phyloP scores from a whole-genome alignment of 2,329 filamentous ascomycete species.

The Aspergillus proliferans region DNA sequence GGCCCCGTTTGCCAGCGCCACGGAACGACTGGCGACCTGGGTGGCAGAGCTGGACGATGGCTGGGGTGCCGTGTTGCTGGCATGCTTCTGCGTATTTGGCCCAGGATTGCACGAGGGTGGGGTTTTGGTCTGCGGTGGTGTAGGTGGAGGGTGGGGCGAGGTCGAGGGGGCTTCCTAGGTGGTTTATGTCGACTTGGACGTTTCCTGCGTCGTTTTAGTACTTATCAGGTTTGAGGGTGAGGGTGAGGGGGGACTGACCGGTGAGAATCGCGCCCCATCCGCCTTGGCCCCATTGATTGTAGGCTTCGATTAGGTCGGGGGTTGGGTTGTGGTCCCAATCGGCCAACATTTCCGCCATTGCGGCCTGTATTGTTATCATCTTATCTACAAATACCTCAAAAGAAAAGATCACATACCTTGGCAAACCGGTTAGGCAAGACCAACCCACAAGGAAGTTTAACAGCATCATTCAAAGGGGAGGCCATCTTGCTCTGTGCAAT shows the following conservation, averaged over 20 bases:
- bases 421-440: constrained; percentile 51
- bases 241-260: constrained; percentile 21
- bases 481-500: constrained; percentile 9
- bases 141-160: constrained; percentile 23
- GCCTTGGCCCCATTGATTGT: constrained; percentile 46
- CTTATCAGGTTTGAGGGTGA: background rate
- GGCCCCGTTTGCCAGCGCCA: constrained; percentile 32
- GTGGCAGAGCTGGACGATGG: constrained; percentile 42
- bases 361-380: constrained; percentile 35
- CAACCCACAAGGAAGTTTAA: constrained; percentile 52
- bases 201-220: constrained; percentile 19
- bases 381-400: constrained; percentile 1
- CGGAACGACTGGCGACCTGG: constrained; percentile 41
- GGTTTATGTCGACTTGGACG: constrained; percentile 41
- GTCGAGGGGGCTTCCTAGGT: constrained; percentile 30
- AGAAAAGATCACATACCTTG: constrained; percentile 24
- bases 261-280: constrained; percentile 40
- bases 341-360: constrained; percentile 39
- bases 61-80: constrained; percentile 37
- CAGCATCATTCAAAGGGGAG: constrained; percentile 32
- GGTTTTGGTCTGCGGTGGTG: constrained; percentile 13
- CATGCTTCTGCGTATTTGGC: constrained; percentile 21
- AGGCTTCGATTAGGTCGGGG: constrained; percentile 40
- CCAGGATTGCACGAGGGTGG: constrained; percentile 18
- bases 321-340: constrained; percentile 42